phyloP scores from a whole-genome alignment of 2,329 filamentous ascomycete genomes.

The Hymenoscyphus albidus region DNA sequence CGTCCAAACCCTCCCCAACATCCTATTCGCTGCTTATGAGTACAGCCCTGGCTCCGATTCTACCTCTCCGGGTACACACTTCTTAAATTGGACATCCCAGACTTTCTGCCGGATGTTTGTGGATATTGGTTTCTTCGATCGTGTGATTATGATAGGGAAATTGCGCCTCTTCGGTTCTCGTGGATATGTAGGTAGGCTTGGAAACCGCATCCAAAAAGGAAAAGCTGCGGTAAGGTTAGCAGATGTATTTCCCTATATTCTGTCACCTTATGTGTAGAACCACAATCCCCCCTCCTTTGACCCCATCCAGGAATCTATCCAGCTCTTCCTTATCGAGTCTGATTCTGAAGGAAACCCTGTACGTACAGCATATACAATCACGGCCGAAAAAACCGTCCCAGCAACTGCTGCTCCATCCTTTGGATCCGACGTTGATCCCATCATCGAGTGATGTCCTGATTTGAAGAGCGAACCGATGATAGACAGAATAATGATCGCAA shows the following conservation, averaged over 20 bases:
- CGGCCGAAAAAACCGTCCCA: conserved; percentile 79
- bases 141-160: conserved; percentile 55
- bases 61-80: neutral
- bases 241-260: neutral
- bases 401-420: conserved; percentile 72
- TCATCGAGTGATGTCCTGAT: conserved; percentile 76
- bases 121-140: neutral
- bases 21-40: conserved; percentile 6
- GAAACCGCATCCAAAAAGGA: conserved; percentile 86
- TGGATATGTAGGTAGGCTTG: conserved; percentile 84
- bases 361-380: conserved; percentile 84
- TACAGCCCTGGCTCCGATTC: neutral
- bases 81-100: neutral
- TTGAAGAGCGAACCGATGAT: conserved; percentile 69
- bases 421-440: conserved; percentile 69
- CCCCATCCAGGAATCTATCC: neutral
- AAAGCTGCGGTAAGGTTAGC: conserved; percentile 48
- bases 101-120: conserved; percentile 5
- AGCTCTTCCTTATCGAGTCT: conserved; percentile 1
- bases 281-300: neutral
- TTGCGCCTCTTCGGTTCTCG: conserved; percentile 78
- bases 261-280: neutral
- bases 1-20: conserved; percentile 5
- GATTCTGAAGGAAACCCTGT: conserved; percentile 3
- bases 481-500: conserved; percentile 63